Conservation (phyloP, 2,329 filamentous ascomycete genomes). For the Metarhizium guizhouense region DNA sequence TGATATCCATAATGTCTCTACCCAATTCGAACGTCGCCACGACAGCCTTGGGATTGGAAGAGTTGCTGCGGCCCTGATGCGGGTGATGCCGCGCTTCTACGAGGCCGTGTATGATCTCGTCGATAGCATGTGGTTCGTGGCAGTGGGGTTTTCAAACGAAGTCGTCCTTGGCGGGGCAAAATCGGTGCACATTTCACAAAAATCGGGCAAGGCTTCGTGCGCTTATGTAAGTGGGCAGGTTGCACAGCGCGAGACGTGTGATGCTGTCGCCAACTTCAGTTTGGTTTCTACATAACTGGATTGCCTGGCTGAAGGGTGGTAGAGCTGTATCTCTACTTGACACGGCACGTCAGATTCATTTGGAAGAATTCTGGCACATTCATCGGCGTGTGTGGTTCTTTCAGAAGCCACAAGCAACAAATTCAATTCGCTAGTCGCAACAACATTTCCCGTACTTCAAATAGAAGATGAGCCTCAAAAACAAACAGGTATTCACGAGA, state of each 20-base stretch:
- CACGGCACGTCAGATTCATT: no score
- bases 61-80: neutral
- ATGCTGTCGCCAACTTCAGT: neutral
- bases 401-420: no score
- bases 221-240: neutral
- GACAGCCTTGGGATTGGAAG: neutral
- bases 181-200: no score
- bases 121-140: constrained; percentile 1
- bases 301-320: neutral
- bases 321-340: no score
- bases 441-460: no score
- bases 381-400: no score
- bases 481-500: no score
- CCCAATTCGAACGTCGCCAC: constrained; percentile 2
- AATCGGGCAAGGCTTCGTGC: neutral
- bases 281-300: neutral
- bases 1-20: constrained; percentile 70
- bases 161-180: neutral
- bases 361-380: no score
- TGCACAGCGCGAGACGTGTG: neutral
- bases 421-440: no score
- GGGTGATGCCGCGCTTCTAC: neutral
- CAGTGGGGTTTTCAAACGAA: neutral
- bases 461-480: no score
- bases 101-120: neutral